These are phyloP conservation scores for Meira miltonrushii DNA, from an alignment of 1,284 basidiomycete species.

Conservation along the genomic window DNA sequence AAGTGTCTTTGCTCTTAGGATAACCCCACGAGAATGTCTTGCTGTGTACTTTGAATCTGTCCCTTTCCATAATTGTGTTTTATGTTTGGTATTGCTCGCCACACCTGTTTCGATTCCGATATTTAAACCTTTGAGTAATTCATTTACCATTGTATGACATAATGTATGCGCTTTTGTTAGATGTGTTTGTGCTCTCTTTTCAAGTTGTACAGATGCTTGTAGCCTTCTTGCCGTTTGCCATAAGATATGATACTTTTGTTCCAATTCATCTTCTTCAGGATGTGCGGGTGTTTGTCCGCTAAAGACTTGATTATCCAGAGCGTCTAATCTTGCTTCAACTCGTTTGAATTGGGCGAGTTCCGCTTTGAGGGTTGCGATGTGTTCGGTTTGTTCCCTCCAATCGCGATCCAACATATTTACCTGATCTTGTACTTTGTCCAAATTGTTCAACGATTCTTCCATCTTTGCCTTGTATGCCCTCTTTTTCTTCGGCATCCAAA, in stretches of 20 bases:
- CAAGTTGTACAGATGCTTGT: neutral
- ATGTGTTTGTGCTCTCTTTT: constrained; percentile 1
- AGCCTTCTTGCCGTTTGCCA: neutral
- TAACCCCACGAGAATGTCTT: neutral
- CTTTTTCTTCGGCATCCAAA: constrained; percentile 9
- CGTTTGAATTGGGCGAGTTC: neutral
- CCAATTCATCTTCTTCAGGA: constrained; percentile 6
- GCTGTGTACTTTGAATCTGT: neutral
- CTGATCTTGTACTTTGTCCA: neutral
- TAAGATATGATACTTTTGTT: constrained; percentile 1
- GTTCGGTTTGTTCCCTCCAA: neutral
- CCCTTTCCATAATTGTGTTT: constrained; percentile 6
- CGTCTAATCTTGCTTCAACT: constrained; percentile 6
- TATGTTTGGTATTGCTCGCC: constrained; percentile 3
- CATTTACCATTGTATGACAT: neutral
- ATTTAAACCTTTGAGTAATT: constrained; percentile 1
- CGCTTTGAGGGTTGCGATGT: neutral
- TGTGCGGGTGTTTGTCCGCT: neutral
- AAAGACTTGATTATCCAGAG: constrained; percentile 5
- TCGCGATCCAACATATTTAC: neutral
- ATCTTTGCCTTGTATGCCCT: neutral
- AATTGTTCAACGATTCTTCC: neutral
- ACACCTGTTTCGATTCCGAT: constrained; percentile 5
- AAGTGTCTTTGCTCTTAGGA: constrained; percentile 4
- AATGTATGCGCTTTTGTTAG: neutral